Evolutionary conservation across 768 basidiomycete genomes (phyloP), one percentile per base, ranked within the genome.

Genomic region (Tubosaeta sp.): DNA sequence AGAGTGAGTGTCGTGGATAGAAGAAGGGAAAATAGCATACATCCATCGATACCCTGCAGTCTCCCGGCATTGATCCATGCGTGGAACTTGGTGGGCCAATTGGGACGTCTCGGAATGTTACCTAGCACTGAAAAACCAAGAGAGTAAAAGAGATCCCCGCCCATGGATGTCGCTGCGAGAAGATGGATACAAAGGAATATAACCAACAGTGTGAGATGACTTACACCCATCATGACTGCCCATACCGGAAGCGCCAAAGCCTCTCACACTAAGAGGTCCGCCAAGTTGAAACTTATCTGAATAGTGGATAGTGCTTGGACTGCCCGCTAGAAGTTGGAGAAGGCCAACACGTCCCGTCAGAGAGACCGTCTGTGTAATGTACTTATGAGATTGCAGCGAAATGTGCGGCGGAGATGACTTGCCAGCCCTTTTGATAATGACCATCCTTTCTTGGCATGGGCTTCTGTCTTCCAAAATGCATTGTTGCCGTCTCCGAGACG

Each of bases 281-380:
- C 96, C 96, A 0, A 97, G 77, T 57, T 95, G 94, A 67, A 93
- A 93, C 6, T 93, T 82, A 69, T 99, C 96, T 1, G 83, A 77
- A 59, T 90, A 87, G 21, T 83, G 76, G 11, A 57, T 9, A 5
- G 54, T 56, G 7, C 47, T 49, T 10, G 79, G 76, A 12, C 73
- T 68, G 11, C 73, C 69, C 11, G 72, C 70, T 7, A 95, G 66
- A 42, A 84, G 80, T 63, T 81, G 81, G 11, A 98, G 70, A 22
- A 90, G 51, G 2, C 94, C 94, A 0, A 82, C 73, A 9, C 86
- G 76, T 2, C 83, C 82, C 3, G 87, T 79, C 13, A 95, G 71
- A 0, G 93, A 92, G 35, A 89, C 55, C 3, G 84, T 80, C 94
- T 94, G 57, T 30, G 12, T n/a, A 18, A 27, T 27, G 8, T n/a